phyloP scores from a whole-genome alignment of 2,329 filamentous ascomycete genomes.

The Venturia nashicola region DNA sequence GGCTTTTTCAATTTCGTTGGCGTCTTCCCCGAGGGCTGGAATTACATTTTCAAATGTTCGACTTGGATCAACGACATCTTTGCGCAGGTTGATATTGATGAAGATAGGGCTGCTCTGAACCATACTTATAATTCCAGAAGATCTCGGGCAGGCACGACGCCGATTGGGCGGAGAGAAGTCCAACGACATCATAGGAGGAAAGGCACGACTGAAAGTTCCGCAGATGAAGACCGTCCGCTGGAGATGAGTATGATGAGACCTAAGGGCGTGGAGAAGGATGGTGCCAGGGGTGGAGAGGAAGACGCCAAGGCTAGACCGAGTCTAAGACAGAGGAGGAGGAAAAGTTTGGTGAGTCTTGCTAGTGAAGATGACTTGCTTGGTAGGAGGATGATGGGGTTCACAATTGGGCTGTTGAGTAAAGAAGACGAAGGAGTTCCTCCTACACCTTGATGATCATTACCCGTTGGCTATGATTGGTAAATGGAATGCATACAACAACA shows the following conservation, averaged over 20 bases:
- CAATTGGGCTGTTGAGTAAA: conserved; percentile 24
- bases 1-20: conserved; percentile 87
- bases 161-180: conserved; percentile 4
- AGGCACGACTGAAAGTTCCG: conserved; percentile 43
- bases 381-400: conserved; percentile 35
- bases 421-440: neutral
- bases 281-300: conserved; percentile 11
- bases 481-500: too few species aligned
- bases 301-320: conserved; percentile 14
- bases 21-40: conserved; percentile 83
- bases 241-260: conserved; percentile 52
- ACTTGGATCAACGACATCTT: conserved; percentile 77
- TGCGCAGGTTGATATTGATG: conserved; percentile 11
- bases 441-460: neutral
- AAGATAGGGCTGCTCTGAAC: neutral
- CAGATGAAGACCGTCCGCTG: conserved; percentile 67
- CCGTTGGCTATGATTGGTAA: neutral
- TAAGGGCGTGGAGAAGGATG: conserved; percentile 9
- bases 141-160: conserved; percentile 15
- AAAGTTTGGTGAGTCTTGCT: conserved; percentile 32
- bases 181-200: conserved; percentile 34
- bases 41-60: conserved; percentile 66
- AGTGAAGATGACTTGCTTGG: conserved; percentile 36
- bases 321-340: conserved; percentile 18
- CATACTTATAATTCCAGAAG: neutral